These are phyloP conservation scores for Iris macrosiphon DNA, from an alignment of 106 monocot species.

Conservation along the genomic window DNA sequence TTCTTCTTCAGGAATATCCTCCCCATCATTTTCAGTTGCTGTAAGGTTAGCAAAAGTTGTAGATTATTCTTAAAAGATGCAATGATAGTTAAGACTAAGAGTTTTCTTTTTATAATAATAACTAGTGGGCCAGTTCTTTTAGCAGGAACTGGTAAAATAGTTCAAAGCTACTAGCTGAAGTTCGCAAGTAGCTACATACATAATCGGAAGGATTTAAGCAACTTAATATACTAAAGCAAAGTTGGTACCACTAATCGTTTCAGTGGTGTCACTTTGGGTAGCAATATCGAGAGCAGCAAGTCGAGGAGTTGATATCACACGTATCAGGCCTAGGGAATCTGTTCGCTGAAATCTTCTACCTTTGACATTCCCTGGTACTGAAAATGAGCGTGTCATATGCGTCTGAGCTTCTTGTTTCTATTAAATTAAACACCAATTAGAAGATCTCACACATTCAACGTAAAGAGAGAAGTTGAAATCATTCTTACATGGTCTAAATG, in stretches of 20 bases:
- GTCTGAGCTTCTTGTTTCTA: constrained; percentile 50
- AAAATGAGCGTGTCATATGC: constrained; percentile 73
- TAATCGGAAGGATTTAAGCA: no score
- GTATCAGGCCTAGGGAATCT: constrained; percentile 57
- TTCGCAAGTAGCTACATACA: no score
- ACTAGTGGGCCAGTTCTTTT: no score
- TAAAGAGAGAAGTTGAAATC: not conserved
- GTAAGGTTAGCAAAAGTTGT: constrained; percentile 4
- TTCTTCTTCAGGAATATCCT: constrained; percentile 94
- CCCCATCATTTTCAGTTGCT: constrained; percentile 58
- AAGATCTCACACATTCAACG: not conserved
- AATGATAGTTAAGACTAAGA: not conserved
- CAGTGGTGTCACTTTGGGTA: constrained; percentile 23
- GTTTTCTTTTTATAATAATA: no score
- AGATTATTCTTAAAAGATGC: not conserved
- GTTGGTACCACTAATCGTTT: constrained; percentile 42
- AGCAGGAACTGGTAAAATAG: no score
- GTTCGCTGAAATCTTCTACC: constrained; percentile 35
- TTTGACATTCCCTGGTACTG: constrained; percentile 75
- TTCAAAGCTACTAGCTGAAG: no score
- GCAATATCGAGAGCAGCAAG: constrained; percentile 28
- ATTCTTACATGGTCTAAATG: not conserved
- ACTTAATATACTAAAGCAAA: not conserved
- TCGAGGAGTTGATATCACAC: constrained; percentile 79
- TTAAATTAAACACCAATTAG: not conserved